Evolutionary conservation across 2,329 filamentous ascomycete genomes (phyloP).

Genomic region (Calonectria henricotiae): DNA sequence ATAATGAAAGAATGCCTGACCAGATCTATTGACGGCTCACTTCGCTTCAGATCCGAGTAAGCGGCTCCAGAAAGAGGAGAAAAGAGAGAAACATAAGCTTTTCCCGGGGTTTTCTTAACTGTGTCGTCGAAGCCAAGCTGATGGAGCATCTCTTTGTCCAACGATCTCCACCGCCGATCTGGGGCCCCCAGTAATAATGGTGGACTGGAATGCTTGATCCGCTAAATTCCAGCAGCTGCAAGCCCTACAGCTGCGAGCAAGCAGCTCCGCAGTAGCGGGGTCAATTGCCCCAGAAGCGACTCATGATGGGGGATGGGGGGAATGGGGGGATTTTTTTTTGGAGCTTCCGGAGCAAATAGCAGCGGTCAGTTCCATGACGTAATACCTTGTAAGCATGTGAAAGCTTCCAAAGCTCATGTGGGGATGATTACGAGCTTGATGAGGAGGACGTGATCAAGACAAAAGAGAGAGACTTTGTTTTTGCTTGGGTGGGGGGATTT

Average conservation of each 20-base stretch:
- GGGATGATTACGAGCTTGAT: slow-evolving; percentile 28
- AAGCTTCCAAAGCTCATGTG: slow-evolving; percentile 30
- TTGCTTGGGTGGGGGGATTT: not conserved
- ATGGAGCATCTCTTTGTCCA: not conserved
- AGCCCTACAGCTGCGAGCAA: slow-evolving; percentile 21
- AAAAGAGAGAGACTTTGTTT: not conserved
- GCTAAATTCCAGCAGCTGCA: slow-evolving; percentile 29
- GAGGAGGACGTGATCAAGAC: slow-evolving; percentile 28
- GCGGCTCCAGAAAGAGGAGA: too few relatives aligned
- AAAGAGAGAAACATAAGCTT: not conserved
- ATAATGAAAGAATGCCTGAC: not conserved
- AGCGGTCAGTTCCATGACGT: slow-evolving; percentile 30
- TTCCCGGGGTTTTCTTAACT: not conserved
- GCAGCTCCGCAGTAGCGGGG: slow-evolving; percentile 18
- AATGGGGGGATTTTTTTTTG: slow-evolving; percentile 27
- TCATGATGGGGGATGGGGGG: slow-evolving; percentile 3
- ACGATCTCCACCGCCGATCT: slow-evolving; percentile 8
- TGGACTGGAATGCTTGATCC: not conserved
- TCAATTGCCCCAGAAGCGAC: slow-evolving; percentile 7
- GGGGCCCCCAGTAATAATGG: slow-evolving; percentile 6
- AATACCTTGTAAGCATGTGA: slow-evolving; percentile 39
- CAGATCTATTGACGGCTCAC: not conserved
- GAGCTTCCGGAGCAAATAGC: slow-evolving; percentile 6
- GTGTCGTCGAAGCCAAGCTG: not conserved
- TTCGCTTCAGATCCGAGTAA: slow-evolving; percentile 2